Conservation (phyloP, 2,329 filamentous ascomycete species). For the Botrytis tulipae region DNA sequence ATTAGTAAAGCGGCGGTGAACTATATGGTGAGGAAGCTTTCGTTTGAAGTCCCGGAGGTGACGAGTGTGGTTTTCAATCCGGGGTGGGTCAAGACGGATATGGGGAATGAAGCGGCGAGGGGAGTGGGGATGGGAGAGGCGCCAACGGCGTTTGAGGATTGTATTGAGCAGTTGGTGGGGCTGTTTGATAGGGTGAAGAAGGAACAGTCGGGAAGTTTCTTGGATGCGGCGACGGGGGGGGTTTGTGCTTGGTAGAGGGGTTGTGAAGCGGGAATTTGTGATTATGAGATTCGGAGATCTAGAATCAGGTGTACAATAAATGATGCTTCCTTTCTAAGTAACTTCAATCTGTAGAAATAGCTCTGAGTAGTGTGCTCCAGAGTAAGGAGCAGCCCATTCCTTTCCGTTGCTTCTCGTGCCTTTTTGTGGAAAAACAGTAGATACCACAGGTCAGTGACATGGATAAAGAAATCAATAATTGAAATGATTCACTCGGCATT, state of each 20-base stretch:
- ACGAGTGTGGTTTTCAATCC: conserved; percentile 39
- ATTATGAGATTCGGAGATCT: too few relatives aligned
- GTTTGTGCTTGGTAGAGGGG: conserved; percentile 27
- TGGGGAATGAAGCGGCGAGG: conserved; percentile 28
- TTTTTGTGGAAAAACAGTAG: not conserved
- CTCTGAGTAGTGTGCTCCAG: too few relatives aligned
- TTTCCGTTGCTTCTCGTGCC: too few relatives aligned
- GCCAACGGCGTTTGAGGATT: conserved; percentile 28
- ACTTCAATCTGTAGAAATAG: not conserved
- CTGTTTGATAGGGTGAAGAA: conserved; percentile 25
- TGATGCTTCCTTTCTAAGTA: not conserved
- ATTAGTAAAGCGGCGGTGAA: conserved; percentile 42
- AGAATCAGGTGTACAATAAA: too few relatives aligned
- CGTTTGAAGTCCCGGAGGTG: conserved; percentile 39
- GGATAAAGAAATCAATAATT: not conserved
- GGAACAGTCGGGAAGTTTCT: conserved; percentile 27
- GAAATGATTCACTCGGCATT: not conserved
- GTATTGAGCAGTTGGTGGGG: conserved; percentile 23
- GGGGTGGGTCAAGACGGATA: conserved; percentile 39
- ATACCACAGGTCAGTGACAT: not conserved
- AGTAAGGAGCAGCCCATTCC: too few relatives aligned
- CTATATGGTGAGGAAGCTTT: conserved; percentile 37
- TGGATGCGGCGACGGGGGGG: conserved; percentile 17
- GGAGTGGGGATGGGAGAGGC: conserved; percentile 26
- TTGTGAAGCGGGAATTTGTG: too few relatives aligned